Conservation (phyloP, 2,329 filamentous ascomycete genomes). For the Madurella fahalii region DNA sequence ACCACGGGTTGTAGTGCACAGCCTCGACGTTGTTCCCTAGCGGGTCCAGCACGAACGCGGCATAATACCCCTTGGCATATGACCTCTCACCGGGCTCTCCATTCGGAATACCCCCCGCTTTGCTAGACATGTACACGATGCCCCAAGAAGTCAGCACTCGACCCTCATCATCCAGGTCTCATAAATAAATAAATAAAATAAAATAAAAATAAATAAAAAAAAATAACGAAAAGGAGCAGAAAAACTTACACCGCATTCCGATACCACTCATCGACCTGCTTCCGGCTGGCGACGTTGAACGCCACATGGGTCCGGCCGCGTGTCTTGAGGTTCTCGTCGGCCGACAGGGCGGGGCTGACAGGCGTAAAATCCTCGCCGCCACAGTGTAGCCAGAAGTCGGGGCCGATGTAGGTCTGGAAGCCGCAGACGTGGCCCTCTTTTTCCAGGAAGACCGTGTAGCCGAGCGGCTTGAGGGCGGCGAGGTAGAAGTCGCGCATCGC, state of each 20-base stretch:
- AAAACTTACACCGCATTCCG: conserved; percentile 15
- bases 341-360: not conserved
- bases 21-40: conserved; percentile 23
- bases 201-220: too few species aligned
- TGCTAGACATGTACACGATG: not conserved
- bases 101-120: conserved; percentile 17
- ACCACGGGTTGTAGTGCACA: conserved; percentile 13
- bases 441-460: conserved; percentile 19
- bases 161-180: not conserved
- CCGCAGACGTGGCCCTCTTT: conserved; percentile 10
- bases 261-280: conserved; percentile 20
- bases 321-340: conserved; percentile 6
- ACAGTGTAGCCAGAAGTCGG: conserved; percentile 21
- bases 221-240: too few species aligned
- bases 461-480: conserved; percentile 15
- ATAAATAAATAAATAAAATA: not conserved
- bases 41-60: conserved; percentile 22
- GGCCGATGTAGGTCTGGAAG: conserved; percentile 4
- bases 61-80: conserved; percentile 21
- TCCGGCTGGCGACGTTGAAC: conserved; percentile 9
- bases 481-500: conserved; percentile 22
- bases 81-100: conserved; percentile 19
- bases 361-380: conserved; percentile 8
- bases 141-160: not conserved
- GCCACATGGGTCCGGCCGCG: conserved; percentile 15